Evolutionary conservation across 225 moss, liverwort and hornwort species (phyloP), one percentile per base, ranked within the genome.

Genomic region (Rhytidiadelphus loreus): DNA sequence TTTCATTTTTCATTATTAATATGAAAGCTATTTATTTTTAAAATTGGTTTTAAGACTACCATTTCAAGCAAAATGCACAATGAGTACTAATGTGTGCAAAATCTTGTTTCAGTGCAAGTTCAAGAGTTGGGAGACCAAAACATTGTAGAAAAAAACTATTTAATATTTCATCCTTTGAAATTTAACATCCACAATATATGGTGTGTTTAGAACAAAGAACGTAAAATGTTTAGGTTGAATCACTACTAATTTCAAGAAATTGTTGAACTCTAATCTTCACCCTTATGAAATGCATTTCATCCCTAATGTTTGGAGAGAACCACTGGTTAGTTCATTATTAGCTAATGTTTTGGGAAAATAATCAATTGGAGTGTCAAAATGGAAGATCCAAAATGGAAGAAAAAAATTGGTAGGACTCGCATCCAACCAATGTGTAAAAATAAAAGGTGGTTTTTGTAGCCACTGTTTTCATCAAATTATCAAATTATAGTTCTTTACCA

Each of bases 301-400:
- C 7, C 2, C 7, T 74, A 44, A 19, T 46, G 8, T 26, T 71
- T 0, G 0, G 1, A 72, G 3, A 16, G 9, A 17, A 46, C 2
- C 0, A 0, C 1, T 1, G 1, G 0, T 17, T 72, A 44, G 2
- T 73, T 46, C 30, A 73, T 46, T 46, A 11, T 29, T 73, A 29
- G 44, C 1, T 1, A 0, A 2, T 43, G 26, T 43, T 13, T 41
- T 71, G 43, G 5, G 28, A 72, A 72, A 28, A 17, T 44, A 44
- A 44, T 1, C 0, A 0, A 6, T 44, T 73, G 73, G 17, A 72
- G 28, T 28, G 17, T 28, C 10, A 43, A 43, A 43, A 28, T 72
- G 3, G 9, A 44, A 2, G 28, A 72, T 28, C 7, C 7, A 12
- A 23, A 23, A n/a, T 0, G 9, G 1, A 0, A 11, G n/a, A 10